These are phyloP conservation scores for Aspergillus fischeri DNA, from an alignment of 2,329 filamentous ascomycete genomes.

Conservation along the genomic window DNA sequence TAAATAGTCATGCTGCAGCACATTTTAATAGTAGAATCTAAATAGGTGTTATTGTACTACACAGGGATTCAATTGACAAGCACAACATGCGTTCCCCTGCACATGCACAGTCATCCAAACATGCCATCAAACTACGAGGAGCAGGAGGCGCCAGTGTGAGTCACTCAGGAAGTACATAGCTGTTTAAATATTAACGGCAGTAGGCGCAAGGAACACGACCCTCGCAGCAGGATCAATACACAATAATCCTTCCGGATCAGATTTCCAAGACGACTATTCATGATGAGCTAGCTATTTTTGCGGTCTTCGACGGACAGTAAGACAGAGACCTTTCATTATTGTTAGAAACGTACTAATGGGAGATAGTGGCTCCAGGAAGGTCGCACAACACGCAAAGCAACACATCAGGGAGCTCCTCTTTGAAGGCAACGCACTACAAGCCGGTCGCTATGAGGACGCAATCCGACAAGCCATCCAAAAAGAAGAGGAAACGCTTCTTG, in stretches of 20 bases:
- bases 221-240: constrained; percentile 6
- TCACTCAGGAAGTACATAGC: background rate
- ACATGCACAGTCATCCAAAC: background rate
- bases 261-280: background rate
- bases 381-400: constrained; percentile 2
- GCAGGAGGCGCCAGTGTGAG: background rate
- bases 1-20: too few species aligned
- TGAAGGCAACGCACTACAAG: background rate
- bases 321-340: background rate
- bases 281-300: constrained; percentile 4
- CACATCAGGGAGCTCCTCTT: background rate
- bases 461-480: constrained; percentile 1
- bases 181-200: background rate
- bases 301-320: constrained; percentile 9
- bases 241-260: background rate
- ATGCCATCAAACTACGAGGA: background rate
- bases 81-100: background rate
- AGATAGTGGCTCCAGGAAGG: constrained; percentile 1
- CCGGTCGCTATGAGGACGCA: constrained; percentile 1
- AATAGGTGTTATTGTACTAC: too few species aligned
- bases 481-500: constrained; percentile 2
- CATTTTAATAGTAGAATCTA: too few species aligned
- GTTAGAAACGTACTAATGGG: background rate
- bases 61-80: background rate
- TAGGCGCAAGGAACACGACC: constrained; percentile 7